Conservation (phyloP, 768 basidiomycete species). For the Suillus subluteus region DNA sequence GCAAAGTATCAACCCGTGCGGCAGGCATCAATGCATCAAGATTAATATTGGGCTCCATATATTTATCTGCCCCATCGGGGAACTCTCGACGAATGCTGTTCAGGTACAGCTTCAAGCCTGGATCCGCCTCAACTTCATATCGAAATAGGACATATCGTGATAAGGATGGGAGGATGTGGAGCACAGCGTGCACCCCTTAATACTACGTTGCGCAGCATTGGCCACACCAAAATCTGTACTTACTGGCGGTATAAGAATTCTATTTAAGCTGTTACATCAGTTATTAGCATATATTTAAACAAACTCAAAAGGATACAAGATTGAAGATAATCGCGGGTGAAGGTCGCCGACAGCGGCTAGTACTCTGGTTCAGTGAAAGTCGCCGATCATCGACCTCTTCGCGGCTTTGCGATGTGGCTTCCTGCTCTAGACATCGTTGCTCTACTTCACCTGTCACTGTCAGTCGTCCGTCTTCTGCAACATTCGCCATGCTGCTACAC, state of each 20-base stretch:
- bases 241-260: not conserved
- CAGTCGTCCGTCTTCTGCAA: not conserved
- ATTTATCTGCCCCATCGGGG: not conserved
- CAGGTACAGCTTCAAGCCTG: not conserved
- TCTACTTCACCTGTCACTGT: not conserved
- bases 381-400: not conserved
- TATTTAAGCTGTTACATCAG: not conserved
- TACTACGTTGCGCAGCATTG: not conserved
- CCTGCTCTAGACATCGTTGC: not conserved
- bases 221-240: not conserved
- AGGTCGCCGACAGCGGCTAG: not conserved
- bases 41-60: not conserved
- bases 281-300: not conserved
- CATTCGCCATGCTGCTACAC: not conserved
- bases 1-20: not conserved
- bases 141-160: not conserved
- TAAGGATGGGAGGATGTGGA: not conserved
- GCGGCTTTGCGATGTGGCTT: not conserved
- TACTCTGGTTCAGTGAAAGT: not conserved
- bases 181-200: not conserved
- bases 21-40: not conserved
- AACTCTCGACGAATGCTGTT: not conserved
- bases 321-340: not conserved
- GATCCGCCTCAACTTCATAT: not conserved
- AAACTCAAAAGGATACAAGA: not conserved